Evolutionary conservation across 164 flowering plant genomes (phyloP).

Genomic region (Malania oleifera): DNA sequence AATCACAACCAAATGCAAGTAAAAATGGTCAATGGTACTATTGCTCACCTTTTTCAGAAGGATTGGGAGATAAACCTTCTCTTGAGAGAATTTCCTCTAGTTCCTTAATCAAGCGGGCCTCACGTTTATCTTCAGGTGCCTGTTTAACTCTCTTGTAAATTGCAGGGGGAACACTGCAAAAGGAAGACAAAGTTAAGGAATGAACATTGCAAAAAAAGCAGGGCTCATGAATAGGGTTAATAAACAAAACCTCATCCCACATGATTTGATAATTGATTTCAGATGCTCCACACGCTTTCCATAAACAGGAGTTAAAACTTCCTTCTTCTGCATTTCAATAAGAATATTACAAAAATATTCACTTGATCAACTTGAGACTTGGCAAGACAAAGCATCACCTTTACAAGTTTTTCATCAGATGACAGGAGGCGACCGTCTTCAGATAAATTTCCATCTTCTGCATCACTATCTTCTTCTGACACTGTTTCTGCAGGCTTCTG

Average conservation of each 20-base stretch:
- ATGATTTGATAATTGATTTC: constrained; percentile 76
- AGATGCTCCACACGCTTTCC: constrained; percentile 86
- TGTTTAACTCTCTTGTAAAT: constrained; percentile 84
- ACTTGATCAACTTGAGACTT: background rate
- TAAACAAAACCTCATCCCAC: constrained; percentile 73
- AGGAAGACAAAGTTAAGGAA: background rate
- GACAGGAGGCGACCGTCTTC: constrained; percentile 53
- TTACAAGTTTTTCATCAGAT: constrained; percentile 51
- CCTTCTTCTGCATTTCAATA: constrained; percentile 53
- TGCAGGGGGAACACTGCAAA: constrained; percentile 67
- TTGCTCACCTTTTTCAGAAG: constrained; percentile 78
- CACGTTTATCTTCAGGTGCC: constrained; percentile 81
- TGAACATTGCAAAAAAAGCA: constrained; percentile 1
- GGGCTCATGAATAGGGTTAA: background rate
- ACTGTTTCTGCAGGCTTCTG: constrained; percentile 29
- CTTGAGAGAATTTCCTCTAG: constrained; percentile 67
- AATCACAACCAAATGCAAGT: background rate
- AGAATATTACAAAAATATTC: background rate
- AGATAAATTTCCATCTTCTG: constrained; percentile 45
- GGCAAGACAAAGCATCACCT: constrained; percentile 33
- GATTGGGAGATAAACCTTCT: constrained; percentile 80
- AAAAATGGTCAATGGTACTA: background rate
- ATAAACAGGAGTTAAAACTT: constrained; percentile 48
- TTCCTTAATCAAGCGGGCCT: constrained; percentile 62
- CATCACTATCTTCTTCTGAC: constrained; percentile 37